These are phyloP conservation scores for Glutinoglossum americanum DNA, from an alignment of 495 filamentous ascomycete species.

Conservation along the genomic window DNA sequence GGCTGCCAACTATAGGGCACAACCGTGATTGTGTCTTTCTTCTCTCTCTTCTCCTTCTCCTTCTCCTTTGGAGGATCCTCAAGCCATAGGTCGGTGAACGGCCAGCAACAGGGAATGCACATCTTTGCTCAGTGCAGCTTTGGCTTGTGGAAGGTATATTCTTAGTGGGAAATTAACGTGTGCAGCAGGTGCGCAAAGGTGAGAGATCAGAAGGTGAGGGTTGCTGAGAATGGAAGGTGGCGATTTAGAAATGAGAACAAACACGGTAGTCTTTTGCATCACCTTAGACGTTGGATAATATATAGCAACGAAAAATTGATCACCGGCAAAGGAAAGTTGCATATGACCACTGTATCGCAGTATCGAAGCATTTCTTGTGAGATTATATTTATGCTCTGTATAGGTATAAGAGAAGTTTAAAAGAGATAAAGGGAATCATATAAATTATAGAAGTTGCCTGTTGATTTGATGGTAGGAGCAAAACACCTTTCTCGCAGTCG, in stretches of 20 bases:
- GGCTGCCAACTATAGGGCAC: background rate
- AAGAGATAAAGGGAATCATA: too few relatives aligned
- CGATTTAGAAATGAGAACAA: background rate
- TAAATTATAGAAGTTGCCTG: too few relatives aligned
- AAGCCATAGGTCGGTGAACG: constrained; percentile 15
- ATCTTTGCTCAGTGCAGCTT: background rate
- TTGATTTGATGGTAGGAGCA: too few relatives aligned
- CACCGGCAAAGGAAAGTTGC: constrained; percentile 39
- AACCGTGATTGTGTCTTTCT: constrained; percentile 7
- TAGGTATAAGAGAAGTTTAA: too few relatives aligned
- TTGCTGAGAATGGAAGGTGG: background rate
- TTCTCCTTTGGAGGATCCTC: constrained; percentile 14
- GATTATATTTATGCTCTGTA: too few relatives aligned
- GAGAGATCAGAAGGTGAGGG: background rate
- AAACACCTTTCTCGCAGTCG: too few relatives aligned
- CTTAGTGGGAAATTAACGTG: background rate
- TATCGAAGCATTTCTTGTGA: background rate
- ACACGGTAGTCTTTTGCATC: background rate
- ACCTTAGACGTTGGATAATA: too few relatives aligned
- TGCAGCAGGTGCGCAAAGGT: background rate
- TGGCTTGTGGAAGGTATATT: background rate
- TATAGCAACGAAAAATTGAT: constrained; percentile 19
- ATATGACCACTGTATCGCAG: background rate
- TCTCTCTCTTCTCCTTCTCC: constrained; percentile 8
- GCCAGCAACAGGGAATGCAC: constrained; percentile 17